phyloP scores from a whole-genome alignment of 257 asterid species.

The Solanum pennellii region DNA sequence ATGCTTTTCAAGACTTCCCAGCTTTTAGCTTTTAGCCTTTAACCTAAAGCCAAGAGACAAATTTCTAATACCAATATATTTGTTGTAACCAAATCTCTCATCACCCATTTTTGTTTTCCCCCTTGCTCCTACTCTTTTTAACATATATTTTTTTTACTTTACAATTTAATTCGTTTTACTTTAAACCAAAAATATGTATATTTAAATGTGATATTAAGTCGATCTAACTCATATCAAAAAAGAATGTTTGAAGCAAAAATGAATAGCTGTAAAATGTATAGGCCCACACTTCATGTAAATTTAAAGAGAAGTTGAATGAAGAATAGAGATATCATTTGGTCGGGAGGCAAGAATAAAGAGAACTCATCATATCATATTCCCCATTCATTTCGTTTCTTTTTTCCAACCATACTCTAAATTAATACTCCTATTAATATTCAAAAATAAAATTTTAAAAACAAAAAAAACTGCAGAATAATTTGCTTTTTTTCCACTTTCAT shows the following conservation, averaged over 20 bases:
- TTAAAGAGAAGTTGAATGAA: neutral
- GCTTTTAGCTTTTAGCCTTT: conserved; percentile 11
- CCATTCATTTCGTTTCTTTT: neutral
- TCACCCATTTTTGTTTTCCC: conserved; percentile 4
- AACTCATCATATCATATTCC: neutral
- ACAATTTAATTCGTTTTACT: too few relatives aligned
- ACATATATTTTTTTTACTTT: neutral
- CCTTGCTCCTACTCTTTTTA: neutral
- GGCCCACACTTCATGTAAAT: conserved; percentile 5
- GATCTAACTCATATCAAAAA: too few relatives aligned
- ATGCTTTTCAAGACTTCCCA: conserved; percentile 21
- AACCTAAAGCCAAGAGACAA: conserved; percentile 36
- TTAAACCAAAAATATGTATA: too few relatives aligned
- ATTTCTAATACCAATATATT: conserved; percentile 5
- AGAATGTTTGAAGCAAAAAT: neutral
- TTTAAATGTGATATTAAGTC: too few relatives aligned
- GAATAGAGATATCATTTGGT: neutral
- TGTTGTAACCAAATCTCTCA: neutral
- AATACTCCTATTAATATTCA: neutral
- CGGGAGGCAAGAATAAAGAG: neutral
- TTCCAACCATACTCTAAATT: neutral
- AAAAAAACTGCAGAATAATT: neutral
- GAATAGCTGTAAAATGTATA: neutral
- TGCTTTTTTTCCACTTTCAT: neutral
- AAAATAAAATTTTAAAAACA: too few relatives aligned